Base-by-base conservation (phyloP, 257 asterid species). In the Ophiorrhiza pumila region DNA sequence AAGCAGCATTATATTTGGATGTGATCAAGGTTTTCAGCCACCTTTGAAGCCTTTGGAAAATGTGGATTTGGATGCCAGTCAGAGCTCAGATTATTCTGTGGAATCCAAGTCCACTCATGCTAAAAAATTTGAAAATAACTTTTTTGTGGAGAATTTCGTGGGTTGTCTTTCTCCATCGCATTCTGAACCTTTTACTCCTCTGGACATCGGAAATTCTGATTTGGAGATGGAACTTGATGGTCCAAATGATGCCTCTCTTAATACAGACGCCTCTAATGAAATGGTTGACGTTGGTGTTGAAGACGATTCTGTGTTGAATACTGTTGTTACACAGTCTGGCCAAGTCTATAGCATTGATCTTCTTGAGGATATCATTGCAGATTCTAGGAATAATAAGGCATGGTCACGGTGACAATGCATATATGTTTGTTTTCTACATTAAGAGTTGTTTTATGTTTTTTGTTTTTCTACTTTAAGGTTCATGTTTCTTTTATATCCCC, bases 321-420 rank as follows among this genome's bases (percentile, higher is more conserved):
- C 78, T 25, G 57, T 80, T 76, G 65, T 85, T 60, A 80, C 90
- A 20, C 85, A 75, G 56, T 88, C 93, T 53, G 83, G 83, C 66
- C 88, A 91, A 78, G 61, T 78, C 46, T 82, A 73, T 74, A 68
- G 74, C 50, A 65, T 78, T 71, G 93, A 85, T 69, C 84, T 80
- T 77, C 81, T 94, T 53, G 97, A 91, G 72, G 92, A 89, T 64
- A 74, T 79, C 65, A 83, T 94, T 75, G 74, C 83, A 18, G 92
- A 81, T 83, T 93, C 96, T 27, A 88, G 84, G 77, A 83, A 80
- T 79, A 85, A 86, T 78, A 91, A 91, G 99, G 99, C 91, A 84
- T 32, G 17, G 35, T 20, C 22, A 29, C 39, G 11, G 10, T 3
- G 11, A 37, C 23, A 29, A 23, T 7, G 41, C 42, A 12, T 53